Conservation (phyloP, 768 basidiomycete genomes). For the Polyporus arcularius region DNA sequence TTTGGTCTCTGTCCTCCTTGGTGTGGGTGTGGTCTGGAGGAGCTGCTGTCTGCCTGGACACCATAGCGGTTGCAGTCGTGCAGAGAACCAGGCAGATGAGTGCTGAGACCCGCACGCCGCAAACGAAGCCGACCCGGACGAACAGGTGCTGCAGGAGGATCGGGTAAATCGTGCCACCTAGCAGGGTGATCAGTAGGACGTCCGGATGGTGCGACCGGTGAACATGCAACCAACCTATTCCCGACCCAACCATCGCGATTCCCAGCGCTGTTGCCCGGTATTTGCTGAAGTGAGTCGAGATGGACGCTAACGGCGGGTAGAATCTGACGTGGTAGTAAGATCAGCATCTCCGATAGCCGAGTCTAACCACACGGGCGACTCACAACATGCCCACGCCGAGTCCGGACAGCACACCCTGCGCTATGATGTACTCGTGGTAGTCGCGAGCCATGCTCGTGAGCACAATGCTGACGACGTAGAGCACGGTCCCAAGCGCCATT, state of each 20-base stretch:
- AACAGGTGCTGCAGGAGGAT: slow-evolving; percentile 65
- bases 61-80: slow-evolving; percentile 46
- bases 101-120: slow-evolving; percentile 61
- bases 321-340: slow-evolving; percentile 43
- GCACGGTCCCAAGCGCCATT: slow-evolving; percentile 51
- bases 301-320: slow-evolving; percentile 66
- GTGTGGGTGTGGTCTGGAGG: not conserved
- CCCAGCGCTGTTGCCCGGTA: slow-evolving; percentile 74
- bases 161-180: slow-evolving; percentile 69
- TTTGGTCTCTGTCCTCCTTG: slow-evolving; percentile 16
- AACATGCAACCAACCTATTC: slow-evolving; percentile 39
- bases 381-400: slow-evolving; percentile 62
- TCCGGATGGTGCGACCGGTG: slow-evolving; percentile 33
- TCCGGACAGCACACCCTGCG: slow-evolving; percentile 67
- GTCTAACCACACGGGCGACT: not conserved
- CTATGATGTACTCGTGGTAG: slow-evolving; percentile 62
- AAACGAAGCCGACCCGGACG: slow-evolving; percentile 54
- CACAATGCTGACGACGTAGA: slow-evolving; percentile 53
- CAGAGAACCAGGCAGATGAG: slow-evolving; percentile 53
- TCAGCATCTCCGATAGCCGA: no score
- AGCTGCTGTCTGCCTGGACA: slow-evolving; percentile 36
- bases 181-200: slow-evolving; percentile 21
- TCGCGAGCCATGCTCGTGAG: slow-evolving; percentile 57
- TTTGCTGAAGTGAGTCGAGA: slow-evolving; percentile 64
- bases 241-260: slow-evolving; percentile 66